phyloP scores from a whole-genome alignment of 2,329 filamentous ascomycete species.

The Exserohilum turcica region DNA sequence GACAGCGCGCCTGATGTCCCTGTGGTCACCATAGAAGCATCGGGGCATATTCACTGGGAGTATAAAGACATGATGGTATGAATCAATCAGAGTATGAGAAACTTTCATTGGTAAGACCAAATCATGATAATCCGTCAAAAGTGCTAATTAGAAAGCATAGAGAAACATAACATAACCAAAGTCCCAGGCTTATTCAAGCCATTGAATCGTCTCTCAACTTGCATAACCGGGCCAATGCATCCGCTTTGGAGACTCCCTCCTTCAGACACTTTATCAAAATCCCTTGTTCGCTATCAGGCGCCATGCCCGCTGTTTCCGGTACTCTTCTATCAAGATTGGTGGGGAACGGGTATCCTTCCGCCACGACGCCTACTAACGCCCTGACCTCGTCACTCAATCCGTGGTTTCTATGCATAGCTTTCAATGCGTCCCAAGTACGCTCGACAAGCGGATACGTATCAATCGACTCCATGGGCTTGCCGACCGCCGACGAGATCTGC shows the following conservation, averaged over 20 bases:
- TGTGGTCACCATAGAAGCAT: too few species aligned
- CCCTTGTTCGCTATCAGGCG: conserved; percentile 64
- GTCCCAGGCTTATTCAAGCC: neutral
- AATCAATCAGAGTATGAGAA: too few species aligned
- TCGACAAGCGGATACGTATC: conserved; percentile 58
- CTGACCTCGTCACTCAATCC: conserved; percentile 52
- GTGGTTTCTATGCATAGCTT: conserved; percentile 37
- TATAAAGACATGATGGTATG: too few species aligned
- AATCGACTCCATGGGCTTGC: conserved; percentile 67
- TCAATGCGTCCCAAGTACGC: conserved; percentile 52
- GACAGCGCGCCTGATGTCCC: too few species aligned
- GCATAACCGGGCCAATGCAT: conserved; percentile 51
- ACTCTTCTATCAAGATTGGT: conserved; percentile 65
- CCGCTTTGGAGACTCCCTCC: conserved; percentile 48
- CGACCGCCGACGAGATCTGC: conserved; percentile 66
- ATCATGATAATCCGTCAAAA: too few species aligned
- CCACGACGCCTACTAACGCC: conserved; percentile 58
- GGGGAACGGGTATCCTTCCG: conserved; percentile 66
- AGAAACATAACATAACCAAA: too few species aligned
- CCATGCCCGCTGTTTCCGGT: conserved; percentile 63
- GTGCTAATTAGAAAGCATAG: too few species aligned
- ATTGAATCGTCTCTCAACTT: conserved; percentile 45
- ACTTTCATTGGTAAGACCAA: too few species aligned
- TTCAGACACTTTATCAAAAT: conserved; percentile 54
- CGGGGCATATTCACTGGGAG: too few species aligned